Evolutionary conservation across 1,284 basidiomycete genomes (phyloP).

Genomic region (Trichosporon coremiiforme): DNA sequence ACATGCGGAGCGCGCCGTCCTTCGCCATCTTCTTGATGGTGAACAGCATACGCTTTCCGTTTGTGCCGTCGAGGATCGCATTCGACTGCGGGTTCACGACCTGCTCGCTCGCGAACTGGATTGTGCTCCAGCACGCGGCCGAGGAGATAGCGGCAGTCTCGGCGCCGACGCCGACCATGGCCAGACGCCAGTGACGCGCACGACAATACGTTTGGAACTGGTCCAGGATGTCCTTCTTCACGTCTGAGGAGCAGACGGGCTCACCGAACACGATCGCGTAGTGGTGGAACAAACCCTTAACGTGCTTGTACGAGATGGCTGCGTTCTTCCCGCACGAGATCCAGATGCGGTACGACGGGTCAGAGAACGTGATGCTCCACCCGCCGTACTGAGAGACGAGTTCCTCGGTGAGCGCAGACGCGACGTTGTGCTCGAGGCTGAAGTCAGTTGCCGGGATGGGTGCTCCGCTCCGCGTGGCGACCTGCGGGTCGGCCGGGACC

Average conservation of each 20-base stretch:
- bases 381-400: conserved; percentile 24
- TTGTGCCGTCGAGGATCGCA: conserved; percentile 23
- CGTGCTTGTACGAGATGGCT: conserved; percentile 28
- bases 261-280: conserved; percentile 12
- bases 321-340: conserved; percentile 20
- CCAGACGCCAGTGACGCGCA: conserved; percentile 14
- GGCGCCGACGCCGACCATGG: conserved; percentile 23
- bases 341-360: conserved; percentile 29
- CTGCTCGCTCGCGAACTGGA: conserved; percentile 28
- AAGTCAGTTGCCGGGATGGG: not conserved
- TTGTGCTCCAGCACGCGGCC: conserved; percentile 24
- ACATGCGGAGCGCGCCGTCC: conserved; percentile 22
- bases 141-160: not conserved
- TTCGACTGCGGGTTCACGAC: conserved; percentile 25
- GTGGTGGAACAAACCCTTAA: not conserved
- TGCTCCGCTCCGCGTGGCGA: not conserved
- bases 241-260: not conserved
- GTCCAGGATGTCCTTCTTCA: conserved; percentile 3
- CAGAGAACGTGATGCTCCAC: conserved; percentile 31
- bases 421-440: conserved; percentile 14
- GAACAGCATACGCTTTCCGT: conserved; percentile 22
- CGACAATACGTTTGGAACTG: conserved; percentile 23
- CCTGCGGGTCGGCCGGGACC: not conserved
- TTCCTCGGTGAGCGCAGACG: conserved; percentile 20
- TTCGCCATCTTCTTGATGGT: conserved; percentile 24